Evolutionary conservation across 2,329 filamentous ascomycete species (phyloP).

Genomic region (Aspergillus intermedius): DNA sequence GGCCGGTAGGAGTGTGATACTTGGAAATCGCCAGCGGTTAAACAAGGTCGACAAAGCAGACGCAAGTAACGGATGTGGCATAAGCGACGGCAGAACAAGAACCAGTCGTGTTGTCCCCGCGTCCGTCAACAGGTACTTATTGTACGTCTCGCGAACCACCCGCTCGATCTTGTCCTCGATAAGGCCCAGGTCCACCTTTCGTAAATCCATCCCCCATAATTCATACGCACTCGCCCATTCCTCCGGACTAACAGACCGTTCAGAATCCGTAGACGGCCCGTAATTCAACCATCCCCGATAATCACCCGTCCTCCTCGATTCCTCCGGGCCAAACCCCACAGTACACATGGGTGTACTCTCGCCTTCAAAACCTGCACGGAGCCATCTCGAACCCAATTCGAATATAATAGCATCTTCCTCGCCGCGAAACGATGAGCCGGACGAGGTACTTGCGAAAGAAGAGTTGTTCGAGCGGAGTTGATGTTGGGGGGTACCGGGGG

Average conservation of each 20-base stretch:
- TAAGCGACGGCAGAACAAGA: slow-evolving; percentile 67
- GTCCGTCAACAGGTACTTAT: slow-evolving; percentile 58
- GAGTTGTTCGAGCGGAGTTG: slow-evolving; percentile 44
- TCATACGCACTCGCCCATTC: slow-evolving; percentile 50
- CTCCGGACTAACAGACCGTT: slow-evolving; percentile 22
- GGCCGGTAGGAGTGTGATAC: slow-evolving; percentile 71
- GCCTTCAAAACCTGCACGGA: slow-evolving; percentile 80
- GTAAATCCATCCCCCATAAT: slow-evolving; percentile 72
- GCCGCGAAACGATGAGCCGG: slow-evolving; percentile 52
- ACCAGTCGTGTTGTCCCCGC: slow-evolving; percentile 66
- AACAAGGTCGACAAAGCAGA: slow-evolving; percentile 73
- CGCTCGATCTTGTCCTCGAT: slow-evolving; percentile 84
- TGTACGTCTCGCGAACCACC: slow-evolving; percentile 71
- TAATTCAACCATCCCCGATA: slow-evolving; percentile 63
- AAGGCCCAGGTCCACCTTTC: slow-evolving; percentile 66
- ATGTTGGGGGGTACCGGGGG: slow-evolving; percentile 55
- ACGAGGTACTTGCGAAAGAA: slow-evolving; percentile 50
- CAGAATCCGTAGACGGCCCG: slow-evolving; percentile 45
- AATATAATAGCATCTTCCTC: slow-evolving; percentile 83
- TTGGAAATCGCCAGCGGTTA: slow-evolving; percentile 69
- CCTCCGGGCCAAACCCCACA: slow-evolving; percentile 66
- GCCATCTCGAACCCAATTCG: slow-evolving; percentile 71
- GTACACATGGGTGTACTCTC: slow-evolving; percentile 68
- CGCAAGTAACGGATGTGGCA: slow-evolving; percentile 73
- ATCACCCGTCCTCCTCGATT: slow-evolving; percentile 72